Conservation (phyloP, 2,329 filamentous ascomycete species). For the Lomentospora prolificans region DNA sequence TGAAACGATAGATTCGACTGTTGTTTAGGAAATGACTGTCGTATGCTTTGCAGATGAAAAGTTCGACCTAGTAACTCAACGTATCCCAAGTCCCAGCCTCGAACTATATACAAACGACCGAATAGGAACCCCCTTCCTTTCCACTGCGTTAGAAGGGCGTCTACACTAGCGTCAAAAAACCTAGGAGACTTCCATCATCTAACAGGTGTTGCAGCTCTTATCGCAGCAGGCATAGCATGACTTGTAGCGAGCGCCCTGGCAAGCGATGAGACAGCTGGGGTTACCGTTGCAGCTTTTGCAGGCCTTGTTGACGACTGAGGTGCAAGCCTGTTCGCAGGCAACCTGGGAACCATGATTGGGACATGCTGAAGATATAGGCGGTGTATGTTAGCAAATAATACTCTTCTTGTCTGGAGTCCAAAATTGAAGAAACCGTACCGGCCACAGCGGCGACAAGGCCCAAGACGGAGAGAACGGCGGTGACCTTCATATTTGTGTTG, state of each 20-base stretch:
- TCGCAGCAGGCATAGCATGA: background rate
- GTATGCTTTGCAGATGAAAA: too few species aligned
- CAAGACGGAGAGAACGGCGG: background rate
- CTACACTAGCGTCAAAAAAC: too few species aligned
- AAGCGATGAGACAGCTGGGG: background rate
- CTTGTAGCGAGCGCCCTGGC: background rate
- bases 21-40: too few species aligned
- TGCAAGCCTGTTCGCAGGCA: background rate
- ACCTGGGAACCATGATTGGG: background rate
- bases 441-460: background rate
- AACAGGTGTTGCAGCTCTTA: background rate
- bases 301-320: background rate
- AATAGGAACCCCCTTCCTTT: too few species aligned
- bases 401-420: background rate
- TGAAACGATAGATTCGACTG: too few species aligned
- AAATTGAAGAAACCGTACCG: background rate
- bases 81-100: too few species aligned
- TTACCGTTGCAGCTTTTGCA: background rate
- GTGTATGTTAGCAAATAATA: background rate
- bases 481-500: background rate
- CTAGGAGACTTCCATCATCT: too few species aligned
- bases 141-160: too few species aligned
- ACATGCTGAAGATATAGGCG: too few species aligned
- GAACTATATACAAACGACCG: too few species aligned
- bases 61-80: too few species aligned